A percentile compares a stretch with the other conserved stretches of the same genome.
Evolutionary conservation across 495 filamentous ascomycete species (phyloP).

Genomic region (Neurospora pannonica): DNA sequence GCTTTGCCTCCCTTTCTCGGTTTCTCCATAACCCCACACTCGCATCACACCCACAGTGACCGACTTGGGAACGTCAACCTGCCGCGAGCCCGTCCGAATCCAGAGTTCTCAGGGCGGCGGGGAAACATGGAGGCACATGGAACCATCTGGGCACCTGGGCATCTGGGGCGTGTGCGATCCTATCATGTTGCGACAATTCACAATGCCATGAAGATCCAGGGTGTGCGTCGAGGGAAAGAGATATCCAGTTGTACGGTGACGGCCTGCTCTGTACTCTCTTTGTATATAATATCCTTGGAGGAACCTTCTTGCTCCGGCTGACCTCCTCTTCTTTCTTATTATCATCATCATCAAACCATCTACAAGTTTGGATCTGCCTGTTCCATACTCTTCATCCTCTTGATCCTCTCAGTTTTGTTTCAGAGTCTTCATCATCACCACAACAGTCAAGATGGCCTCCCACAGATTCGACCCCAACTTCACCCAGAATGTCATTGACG

Average conservation of each 20-base stretch:
- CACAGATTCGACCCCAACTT: constrained; percentile 63
- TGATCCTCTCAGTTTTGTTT: background rate
- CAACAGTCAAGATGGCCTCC: constrained; percentile 13
- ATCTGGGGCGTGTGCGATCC: constrained; percentile 3
- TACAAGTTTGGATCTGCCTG: background rate
- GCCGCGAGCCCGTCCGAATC: constrained; percentile 22
- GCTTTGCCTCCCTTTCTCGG: constrained; percentile 5
- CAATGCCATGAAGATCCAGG: background rate
- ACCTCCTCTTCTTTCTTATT: background rate
- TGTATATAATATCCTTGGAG: background rate
- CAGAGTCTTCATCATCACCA: constrained; percentile 1
- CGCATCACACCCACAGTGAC: constrained; percentile 15
- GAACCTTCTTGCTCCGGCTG: background rate
- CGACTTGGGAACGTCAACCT: constrained; percentile 18
- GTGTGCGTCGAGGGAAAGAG: background rate
- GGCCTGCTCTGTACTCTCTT: background rate
- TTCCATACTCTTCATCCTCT: background rate
- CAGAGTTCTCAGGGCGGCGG: constrained; percentile 12
- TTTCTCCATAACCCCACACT: constrained; percentile 13
- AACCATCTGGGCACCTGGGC: constrained; percentile 7
- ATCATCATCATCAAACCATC: constrained; percentile 1
- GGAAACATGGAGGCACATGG: constrained; percentile 16
- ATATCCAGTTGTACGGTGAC: background rate
- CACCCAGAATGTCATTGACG: constrained; percentile 62
- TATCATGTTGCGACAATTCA: constrained; percentile 16